Percentiles rank a stretch among this genome's conserved stretches.
These are phyloP conservation scores for Yarrowia deformans DNA, from an alignment of 805 yeast genomes.

Conservation along the genomic window DNA sequence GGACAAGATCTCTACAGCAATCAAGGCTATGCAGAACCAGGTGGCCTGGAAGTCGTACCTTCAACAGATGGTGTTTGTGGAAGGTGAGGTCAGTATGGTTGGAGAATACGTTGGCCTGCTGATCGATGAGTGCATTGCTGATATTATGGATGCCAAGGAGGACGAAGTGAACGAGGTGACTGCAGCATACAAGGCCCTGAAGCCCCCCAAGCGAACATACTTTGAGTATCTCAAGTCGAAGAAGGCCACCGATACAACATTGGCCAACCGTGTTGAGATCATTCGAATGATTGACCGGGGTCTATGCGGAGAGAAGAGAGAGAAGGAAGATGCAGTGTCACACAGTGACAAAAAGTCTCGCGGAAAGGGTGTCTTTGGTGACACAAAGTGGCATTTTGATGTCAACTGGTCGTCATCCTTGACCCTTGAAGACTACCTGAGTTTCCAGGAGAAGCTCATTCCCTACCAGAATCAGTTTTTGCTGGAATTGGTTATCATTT, in stretches of 20 bases:
- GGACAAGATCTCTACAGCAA: slow-evolving; percentile 46
- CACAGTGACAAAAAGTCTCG: neutral
- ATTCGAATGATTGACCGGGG: slow-evolving; percentile 25
- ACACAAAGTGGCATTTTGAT: slow-evolving; percentile 19
- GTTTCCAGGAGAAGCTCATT: slow-evolving; percentile 10
- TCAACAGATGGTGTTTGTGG: slow-evolving; percentile 48
- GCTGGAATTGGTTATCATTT: slow-evolving; percentile 50
- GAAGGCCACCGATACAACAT: slow-evolving; percentile 2
- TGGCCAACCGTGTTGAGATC: slow-evolving; percentile 7
- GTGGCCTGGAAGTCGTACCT: slow-evolving; percentile 51
- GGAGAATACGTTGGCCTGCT: slow-evolving; percentile 50
- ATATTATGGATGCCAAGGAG: slow-evolving; percentile 39
- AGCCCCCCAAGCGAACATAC: slow-evolving; percentile 51
- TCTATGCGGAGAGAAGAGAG: slow-evolving; percentile 6
- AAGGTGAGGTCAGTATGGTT: slow-evolving; percentile 44
- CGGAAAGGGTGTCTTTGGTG: slow-evolving; percentile 17
- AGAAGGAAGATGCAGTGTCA: neutral
- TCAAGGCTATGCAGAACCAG: slow-evolving; percentile 50
- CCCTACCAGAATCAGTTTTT: slow-evolving; percentile 40
- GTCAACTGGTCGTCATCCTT: slow-evolving; percentile 19
- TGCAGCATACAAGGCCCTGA: slow-evolving; percentile 43
- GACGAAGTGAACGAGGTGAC: slow-evolving; percentile 13
- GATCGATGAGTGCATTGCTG: slow-evolving; percentile 42
- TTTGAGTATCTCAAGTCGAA: slow-evolving; percentile 44
- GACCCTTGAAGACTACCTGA: slow-evolving; percentile 15